phyloP scores from a whole-genome alignment of 768 basidiomycete species.

The Pleurotus platypus region DNA sequence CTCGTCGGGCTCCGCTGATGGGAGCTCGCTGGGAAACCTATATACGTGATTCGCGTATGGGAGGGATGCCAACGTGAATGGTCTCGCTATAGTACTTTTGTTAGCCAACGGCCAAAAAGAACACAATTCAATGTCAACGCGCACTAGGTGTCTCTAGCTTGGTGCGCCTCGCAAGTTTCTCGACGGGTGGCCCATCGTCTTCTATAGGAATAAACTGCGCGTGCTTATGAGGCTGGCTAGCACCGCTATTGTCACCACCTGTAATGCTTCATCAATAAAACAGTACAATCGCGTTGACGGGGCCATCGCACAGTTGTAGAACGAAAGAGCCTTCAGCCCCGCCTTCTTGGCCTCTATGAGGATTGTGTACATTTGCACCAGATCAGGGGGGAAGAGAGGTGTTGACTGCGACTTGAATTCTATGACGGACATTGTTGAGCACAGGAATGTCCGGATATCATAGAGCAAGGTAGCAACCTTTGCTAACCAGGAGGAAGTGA shows the following conservation, averaged over 20 bases:
- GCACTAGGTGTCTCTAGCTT: conserved; percentile 58
- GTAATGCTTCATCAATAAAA: neutral
- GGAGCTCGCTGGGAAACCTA: conserved; percentile 49
- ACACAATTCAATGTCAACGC: conserved; percentile 1
- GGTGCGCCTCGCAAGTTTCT: conserved; percentile 56
- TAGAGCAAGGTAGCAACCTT: conserved; percentile 46
- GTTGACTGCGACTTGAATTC: conserved; percentile 77
- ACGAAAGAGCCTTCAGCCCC: conserved; percentile 66
- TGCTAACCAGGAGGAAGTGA: conserved; percentile 86
- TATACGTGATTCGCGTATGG: conserved; percentile 82
- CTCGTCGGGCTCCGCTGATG: conserved; percentile 32
- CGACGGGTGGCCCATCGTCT: conserved; percentile 71
- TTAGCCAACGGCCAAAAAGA: neutral
- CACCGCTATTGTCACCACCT: conserved; percentile 80
- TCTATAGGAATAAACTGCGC: conserved; percentile 76
- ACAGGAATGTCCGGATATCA: neutral
- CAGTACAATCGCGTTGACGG: neutral
- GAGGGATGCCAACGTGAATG: conserved; percentile 63
- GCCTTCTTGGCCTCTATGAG: conserved; percentile 63
- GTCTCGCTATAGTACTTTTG: conserved; percentile 46
- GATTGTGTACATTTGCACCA: conserved; percentile 74
- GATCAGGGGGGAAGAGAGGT: conserved; percentile 75
- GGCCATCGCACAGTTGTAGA: conserved; percentile 77
- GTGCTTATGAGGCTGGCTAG: conserved; percentile 90
- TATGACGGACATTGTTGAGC: conserved; percentile 20